Percentiles rank a stretch among this genome's conserved stretches.
Evolutionary conservation across 2,329 filamentous ascomycete species (phyloP).

Genomic region (Neofusicoccum umdonicola): DNA sequence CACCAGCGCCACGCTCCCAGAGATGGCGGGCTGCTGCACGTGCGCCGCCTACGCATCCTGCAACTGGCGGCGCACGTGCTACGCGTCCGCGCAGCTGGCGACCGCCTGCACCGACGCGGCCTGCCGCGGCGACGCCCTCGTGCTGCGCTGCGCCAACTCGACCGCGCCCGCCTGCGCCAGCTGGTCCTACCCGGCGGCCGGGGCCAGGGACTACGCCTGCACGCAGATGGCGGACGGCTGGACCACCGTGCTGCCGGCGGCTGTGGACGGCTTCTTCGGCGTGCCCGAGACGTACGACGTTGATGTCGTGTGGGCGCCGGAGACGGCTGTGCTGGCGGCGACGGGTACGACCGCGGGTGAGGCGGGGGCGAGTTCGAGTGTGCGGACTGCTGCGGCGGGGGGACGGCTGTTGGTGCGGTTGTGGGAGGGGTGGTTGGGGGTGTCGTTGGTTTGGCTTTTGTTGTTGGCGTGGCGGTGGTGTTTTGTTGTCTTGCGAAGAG

Average conservation of each 20-base stretch:
- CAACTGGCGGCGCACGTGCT: not conserved
- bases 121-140: not conserved
- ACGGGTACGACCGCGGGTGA: not conserved
- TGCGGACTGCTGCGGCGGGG: not conserved
- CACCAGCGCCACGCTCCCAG: not conserved
- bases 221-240: not conserved
- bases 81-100: not conserved
- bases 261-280: not conserved
- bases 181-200: not conserved
- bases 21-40: not conserved
- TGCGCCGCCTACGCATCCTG: not conserved
- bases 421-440: not conserved
- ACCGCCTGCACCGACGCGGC: not conserved
- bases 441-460: not conserved
- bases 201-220: not conserved
- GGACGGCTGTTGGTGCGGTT: not conserved
- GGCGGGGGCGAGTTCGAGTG: not conserved
- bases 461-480: not conserved
- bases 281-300: not conserved
- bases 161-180: not conserved
- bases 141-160: not conserved
- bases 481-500: not conserved
- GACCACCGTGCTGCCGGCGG: not conserved
- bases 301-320: not conserved
- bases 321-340: not conserved